Evolutionary conservation across 2,329 filamentous ascomycete genomes (phyloP), one percentile per base, ranked within the genome.

Genomic region (Hymenoscyphus fructigenus): DNA sequence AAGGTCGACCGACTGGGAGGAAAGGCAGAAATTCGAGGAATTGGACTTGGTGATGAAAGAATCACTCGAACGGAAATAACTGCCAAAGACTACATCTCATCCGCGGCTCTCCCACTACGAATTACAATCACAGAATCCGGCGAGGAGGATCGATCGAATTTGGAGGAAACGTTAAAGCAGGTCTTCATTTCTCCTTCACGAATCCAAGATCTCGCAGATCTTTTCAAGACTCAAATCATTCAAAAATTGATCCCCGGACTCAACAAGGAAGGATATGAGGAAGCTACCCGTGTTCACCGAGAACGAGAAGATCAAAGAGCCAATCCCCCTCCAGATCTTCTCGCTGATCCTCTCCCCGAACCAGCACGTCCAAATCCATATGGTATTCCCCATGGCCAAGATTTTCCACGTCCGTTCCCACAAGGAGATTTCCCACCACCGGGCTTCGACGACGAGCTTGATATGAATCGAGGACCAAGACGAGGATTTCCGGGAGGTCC

Each of bases 381-480:
- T 57, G 79, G 85, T 57, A 88, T 90, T 73, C 88, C 86, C n/a
- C 83, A 91, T 41, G 86, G 84, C 12, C 84, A 81, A 20, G 84
- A 85, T 15, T 87, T 84, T 0, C 81, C 85, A 53, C 82, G 82
- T 23, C 91, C 91, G 0, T 74, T 87, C 17, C 93, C 93, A 0
- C 79, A 84, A 0, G 88, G 83, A 10, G 91, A 93, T 69, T 93
- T 96, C 70, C 87, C 90, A 0, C 93, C 94, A 0, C 95, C 95
- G 0, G 92, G 87, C 23, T 98, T 98, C 70, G 95, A 98, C 70
- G 94, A 99, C 75, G 93, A 97, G 74, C 89, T 92, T 72, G 92
- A 97, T 68, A 84, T 97, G 66, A 88, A 91, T 67, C 83, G 88
- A 0, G 47, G 47, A 53, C 91, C 88, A 0, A 83, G 85, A 2